A percentile compares a stretch with the other conserved stretches of the same genome.
These are phyloP conservation scores for Astrothelium subdiscretum DNA, from an alignment of 495 filamentous ascomycete species.

Conservation along the genomic window DNA sequence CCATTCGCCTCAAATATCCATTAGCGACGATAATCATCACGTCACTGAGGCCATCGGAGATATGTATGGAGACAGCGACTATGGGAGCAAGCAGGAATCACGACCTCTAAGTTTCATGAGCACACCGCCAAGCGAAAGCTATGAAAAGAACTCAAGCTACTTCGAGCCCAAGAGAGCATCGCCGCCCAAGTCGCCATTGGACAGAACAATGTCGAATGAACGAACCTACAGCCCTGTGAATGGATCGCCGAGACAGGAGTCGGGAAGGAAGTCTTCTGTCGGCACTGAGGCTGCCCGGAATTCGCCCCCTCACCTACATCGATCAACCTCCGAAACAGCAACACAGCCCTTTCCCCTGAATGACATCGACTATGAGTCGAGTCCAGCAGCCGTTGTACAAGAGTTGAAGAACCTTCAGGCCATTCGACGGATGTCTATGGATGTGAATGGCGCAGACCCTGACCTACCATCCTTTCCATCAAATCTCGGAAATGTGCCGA, in stretches of 20 bases:
- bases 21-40: constrained; percentile 81
- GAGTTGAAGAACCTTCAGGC: constrained; percentile 93
- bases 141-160: constrained; percentile 29
- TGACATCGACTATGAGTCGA: constrained; percentile 83
- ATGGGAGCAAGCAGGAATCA: constrained; percentile 37
- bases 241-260: constrained; percentile 13
- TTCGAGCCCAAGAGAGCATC: constrained; percentile 22
- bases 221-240: constrained; percentile 10
- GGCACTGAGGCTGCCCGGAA: constrained; percentile 41
- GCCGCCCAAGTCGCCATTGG: constrained; percentile 15
- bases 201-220: constrained; percentile 16
- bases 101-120: constrained; percentile 54
- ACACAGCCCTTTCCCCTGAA: constrained; percentile 72
- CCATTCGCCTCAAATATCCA: constrained; percentile 56
- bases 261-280: constrained; percentile 31
- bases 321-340: constrained; percentile 50
- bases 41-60: constrained; percentile 96
- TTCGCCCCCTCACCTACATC: constrained; percentile 47
- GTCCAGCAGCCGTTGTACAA: constrained; percentile 84
- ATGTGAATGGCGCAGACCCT: constrained; percentile 85
- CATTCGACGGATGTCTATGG: constrained; percentile 96
- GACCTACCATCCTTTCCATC: constrained; percentile 78
- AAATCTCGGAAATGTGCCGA: constrained; percentile 45
- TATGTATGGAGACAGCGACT: constrained; percentile 82
- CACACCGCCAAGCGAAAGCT: constrained; percentile 34